Conservation (phyloP, 2,329 filamentous ascomycete genomes). For the Sarocladiaceae sp. region DNA sequence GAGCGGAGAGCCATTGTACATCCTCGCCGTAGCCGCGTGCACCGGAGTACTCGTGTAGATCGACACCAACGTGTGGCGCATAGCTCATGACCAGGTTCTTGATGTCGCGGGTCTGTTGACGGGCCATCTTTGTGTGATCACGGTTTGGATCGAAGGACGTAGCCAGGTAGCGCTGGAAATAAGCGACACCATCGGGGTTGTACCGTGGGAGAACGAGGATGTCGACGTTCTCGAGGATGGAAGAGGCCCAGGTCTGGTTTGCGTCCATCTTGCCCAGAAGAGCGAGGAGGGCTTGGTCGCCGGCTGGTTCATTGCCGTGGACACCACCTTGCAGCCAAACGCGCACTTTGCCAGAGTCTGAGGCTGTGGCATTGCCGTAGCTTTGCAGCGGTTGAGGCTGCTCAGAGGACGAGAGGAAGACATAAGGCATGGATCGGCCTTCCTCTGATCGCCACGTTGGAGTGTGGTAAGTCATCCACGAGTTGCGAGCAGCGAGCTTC, state of each 20-base stretch:
- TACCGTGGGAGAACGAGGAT: constrained; percentile 25
- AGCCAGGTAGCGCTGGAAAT: constrained; percentile 25
- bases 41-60: constrained; percentile 26
- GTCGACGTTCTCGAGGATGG: constrained; percentile 21
- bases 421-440: constrained; percentile 18
- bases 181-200: constrained; percentile 27
- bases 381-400: neutral
- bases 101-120: constrained; percentile 25
- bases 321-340: constrained; percentile 27
- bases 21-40: constrained; percentile 16
- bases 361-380: neutral
- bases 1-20: constrained; percentile 17
- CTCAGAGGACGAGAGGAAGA: constrained; percentile 12
- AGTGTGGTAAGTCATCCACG: constrained; percentile 20
- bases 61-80: constrained; percentile 25
- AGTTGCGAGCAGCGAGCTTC: constrained; percentile 17
- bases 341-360: constrained; percentile 19
- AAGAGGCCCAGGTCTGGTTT: constrained; percentile 22
- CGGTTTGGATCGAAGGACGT: constrained; percentile 26
- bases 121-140: constrained; percentile 25
- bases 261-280: constrained; percentile 25
- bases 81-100: constrained; percentile 24
- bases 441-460: constrained; percentile 18
- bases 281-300: constrained; percentile 25
- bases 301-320: constrained; percentile 27